Base-by-base conservation (phyloP, 1,284 basidiomycete species). In the Papiliotrema laurentii region DNA sequence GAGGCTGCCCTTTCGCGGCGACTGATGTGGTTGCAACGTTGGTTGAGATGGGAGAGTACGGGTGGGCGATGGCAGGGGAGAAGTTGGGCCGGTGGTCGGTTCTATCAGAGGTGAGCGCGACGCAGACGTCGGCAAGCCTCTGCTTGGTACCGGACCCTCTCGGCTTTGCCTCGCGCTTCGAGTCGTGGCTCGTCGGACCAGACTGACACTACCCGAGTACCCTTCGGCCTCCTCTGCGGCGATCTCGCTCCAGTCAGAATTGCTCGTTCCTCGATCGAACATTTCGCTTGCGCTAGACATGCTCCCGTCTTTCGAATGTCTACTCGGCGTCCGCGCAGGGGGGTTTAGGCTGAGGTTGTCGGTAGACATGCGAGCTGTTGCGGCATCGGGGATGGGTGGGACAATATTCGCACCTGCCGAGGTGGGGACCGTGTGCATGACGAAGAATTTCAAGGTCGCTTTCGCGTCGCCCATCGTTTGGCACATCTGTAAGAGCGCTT, bases 401-500 rank as follows among this genome's bases (percentile, higher is more conserved):
- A 70, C 69, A 9, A 72, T 64, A 1, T 67, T 56, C 13, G 67
- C 66, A 2, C 68, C 54, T 0, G 65, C 57, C 3, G 66, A 59
- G 6, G 55, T 53, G 5, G 64, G 62, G 1, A 68, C 50, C 10
- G 64, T 69, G 47, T 72, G 71, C 37, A 64, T 54, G 22, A 89
- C 83, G 50, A 90, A 77, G 55, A 93, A 85, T 73, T 90, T 91
- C 59, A 92, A 80, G 19, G 79, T 80, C 14, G 86, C 88, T 59
- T 78, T 82, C 19, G 80, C 76, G 66, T 91, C 88, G 36, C 86
- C 88, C 22, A 81, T 75, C 31, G 81, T 78, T 50, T 78, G 77
- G 65, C 87, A 89, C n/a, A 90, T 76, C 16, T 81, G 78, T 58
- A 86, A 80, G 4, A 94, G 74, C 50, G 76, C 76, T 21, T 87